These are phyloP conservation scores for Suhomyces bolitotheri DNA, from an alignment of 1,139 yeast species.

Conservation along the genomic window DNA sequence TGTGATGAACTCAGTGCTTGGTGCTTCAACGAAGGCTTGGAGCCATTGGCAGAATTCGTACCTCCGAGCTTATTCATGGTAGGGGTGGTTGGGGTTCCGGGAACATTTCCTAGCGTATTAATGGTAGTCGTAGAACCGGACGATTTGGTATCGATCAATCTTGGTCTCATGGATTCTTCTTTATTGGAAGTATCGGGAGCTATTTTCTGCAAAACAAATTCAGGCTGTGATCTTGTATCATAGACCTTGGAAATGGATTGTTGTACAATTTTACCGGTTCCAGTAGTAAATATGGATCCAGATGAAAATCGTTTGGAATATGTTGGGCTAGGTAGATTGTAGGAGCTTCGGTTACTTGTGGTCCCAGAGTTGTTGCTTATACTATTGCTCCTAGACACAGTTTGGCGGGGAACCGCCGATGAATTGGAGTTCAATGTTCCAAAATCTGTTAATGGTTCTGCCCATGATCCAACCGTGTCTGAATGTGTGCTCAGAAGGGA, in stretches of 20 bases:
- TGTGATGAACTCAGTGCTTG: constrained; percentile 18
- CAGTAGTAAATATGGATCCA: constrained; percentile 42
- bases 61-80: constrained; percentile 11
- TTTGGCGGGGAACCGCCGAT: constrained; percentile 7
- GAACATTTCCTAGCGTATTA: constrained; percentile 10
- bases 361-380: constrained; percentile 14
- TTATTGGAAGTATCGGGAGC: constrained; percentile 11
- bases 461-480: constrained; percentile 14
- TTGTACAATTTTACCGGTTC: constrained; percentile 44
- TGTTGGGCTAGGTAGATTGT: constrained; percentile 40
- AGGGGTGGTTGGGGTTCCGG: constrained; percentile 13
- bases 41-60: constrained; percentile 1
- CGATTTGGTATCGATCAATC: constrained; percentile 34
- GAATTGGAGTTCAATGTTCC: constrained; percentile 3
- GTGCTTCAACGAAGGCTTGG: constrained; percentile 18
- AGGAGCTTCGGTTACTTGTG: constrained; percentile 15
- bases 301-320: constrained; percentile 40
- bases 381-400: constrained; percentile 19
- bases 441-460: constrained; percentile 14
- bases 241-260: constrained; percentile 29
- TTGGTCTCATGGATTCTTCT: constrained; percentile 24
- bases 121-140: constrained; percentile 23
- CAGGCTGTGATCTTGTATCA: constrained; percentile 17
- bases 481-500: constrained; percentile 24
- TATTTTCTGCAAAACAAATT: constrained; percentile 14